phyloP scores from a whole-genome alignment of 2,329 filamentous ascomycete species.

The Ilyonectria mors-panacis region DNA sequence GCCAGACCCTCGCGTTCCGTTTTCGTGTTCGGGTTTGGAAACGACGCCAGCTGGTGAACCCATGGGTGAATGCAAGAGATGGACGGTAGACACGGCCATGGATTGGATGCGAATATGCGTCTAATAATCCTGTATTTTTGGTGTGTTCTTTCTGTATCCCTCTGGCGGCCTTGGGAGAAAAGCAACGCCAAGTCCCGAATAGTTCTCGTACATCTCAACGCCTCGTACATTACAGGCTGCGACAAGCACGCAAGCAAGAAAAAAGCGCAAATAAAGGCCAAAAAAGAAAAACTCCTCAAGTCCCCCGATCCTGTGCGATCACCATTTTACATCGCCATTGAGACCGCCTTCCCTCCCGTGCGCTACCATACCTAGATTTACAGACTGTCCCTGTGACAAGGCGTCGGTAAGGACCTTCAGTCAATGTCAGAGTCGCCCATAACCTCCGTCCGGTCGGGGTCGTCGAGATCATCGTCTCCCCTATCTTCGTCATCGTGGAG shows the following conservation, averaged over 20 bases:
- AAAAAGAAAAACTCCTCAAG: constrained; percentile 8
- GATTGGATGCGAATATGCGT: not conserved
- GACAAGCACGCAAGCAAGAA: constrained; percentile 3
- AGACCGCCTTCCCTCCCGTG: constrained; percentile 5
- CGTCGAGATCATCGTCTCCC: constrained; percentile 64
- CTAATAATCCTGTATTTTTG: not conserved
- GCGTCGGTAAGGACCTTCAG: constrained; percentile 23
- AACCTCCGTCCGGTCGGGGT: constrained; percentile 56
- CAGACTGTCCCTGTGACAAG: not conserved
- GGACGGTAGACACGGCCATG: not conserved
- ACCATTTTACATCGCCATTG: constrained; percentile 14
- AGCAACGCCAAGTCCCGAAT: constrained; percentile 25
- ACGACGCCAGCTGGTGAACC: not conserved
- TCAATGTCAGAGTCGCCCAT: constrained; percentile 56
- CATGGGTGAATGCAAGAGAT: not conserved
- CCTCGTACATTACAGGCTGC: constrained; percentile 29
- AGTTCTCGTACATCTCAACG: constrained; percentile 27
- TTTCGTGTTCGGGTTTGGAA: constrained; percentile 44
- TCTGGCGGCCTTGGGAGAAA: constrained; percentile 13
- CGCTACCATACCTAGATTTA: constrained; percentile 17
- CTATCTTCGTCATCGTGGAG: constrained; percentile 59
- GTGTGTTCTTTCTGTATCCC: constrained; percentile 4
- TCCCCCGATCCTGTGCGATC: constrained; percentile 12
- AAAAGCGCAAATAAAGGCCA: not conserved
- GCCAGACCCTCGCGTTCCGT: constrained; percentile 24